Percentiles rank a stretch among this genome's conserved stretches.
These are phyloP conservation scores for Thinopyrum elongatum DNA, from an alignment of 176 grass and related monocot genomes.

Conservation along the genomic window DNA sequence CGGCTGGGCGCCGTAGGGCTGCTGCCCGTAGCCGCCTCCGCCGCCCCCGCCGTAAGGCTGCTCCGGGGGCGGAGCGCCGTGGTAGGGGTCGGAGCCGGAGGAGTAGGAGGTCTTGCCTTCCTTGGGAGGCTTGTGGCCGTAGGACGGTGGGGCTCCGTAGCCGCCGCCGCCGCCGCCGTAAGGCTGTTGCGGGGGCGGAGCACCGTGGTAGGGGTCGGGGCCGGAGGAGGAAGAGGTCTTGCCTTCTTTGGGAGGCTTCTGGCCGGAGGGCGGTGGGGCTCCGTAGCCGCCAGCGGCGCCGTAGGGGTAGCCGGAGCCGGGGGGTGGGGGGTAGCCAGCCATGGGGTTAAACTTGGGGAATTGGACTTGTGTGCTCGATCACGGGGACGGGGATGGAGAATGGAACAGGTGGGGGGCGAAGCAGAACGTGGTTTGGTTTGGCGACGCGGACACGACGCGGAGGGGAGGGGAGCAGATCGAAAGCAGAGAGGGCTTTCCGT, in stretches of 20 bases:
- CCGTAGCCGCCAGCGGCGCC: conserved; percentile 17
- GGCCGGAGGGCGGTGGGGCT: conserved; percentile 9
- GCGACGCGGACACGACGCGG: not conserved
- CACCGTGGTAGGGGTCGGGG: conserved; percentile 18
- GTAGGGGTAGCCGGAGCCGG: conserved; percentile 32
- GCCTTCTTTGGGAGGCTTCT: conserved; percentile 49
- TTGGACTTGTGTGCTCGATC: not conserved
- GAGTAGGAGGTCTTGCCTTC: conserved; percentile 39
- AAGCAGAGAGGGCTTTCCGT: not conserved
- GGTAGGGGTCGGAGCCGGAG: not conserved
- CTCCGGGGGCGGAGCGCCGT: not conserved
- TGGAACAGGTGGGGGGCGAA: not conserved
- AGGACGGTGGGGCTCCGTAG: conserved; percentile 27
- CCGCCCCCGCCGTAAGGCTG: conserved; percentile 29
- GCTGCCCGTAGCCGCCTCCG: conserved; percentile 41
- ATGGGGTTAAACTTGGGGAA: not conserved
- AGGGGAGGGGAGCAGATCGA: not conserved
- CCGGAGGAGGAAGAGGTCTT: conserved; percentile 30
- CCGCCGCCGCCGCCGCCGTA: not conserved
- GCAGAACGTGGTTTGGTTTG: not conserved
- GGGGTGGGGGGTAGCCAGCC: conserved; percentile 21
- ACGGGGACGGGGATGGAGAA: not conserved
- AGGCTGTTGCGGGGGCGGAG: conserved; percentile 1
- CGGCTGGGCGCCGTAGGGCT: not conserved
- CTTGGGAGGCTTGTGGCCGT: conserved; percentile 46